These are phyloP conservation scores for Diaporthe citri DNA, from an alignment of 2,329 filamentous ascomycete genomes.

Conservation along the genomic window DNA sequence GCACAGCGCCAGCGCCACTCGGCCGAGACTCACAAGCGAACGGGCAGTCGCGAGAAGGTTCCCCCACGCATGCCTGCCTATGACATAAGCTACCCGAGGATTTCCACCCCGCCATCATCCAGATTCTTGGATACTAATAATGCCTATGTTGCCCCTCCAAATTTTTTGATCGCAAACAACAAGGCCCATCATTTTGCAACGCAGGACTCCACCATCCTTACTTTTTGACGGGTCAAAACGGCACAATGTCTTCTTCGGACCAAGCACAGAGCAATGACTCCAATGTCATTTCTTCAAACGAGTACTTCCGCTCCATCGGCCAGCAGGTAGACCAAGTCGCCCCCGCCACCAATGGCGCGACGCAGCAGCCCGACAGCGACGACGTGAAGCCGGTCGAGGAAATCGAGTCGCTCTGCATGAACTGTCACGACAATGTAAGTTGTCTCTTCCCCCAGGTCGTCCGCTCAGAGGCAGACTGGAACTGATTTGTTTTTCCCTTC, in stretches of 20 bases:
- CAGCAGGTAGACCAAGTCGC: constrained; percentile 69
- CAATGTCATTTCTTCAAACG: constrained; percentile 55
- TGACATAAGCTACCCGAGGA: constrained; percentile 52
- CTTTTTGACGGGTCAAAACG: not conserved
- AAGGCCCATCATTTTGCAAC: constrained; percentile 13
- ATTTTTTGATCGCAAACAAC: constrained; percentile 44
- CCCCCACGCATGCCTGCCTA: constrained; percentile 43
- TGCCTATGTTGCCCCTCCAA: constrained; percentile 52
- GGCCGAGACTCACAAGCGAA: not conserved
- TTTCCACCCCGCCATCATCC: constrained; percentile 47
- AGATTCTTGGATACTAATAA: constrained; percentile 14
- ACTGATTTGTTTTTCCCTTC: not conserved
- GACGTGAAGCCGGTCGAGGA: constrained; percentile 72
- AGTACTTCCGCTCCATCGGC: constrained; percentile 74
- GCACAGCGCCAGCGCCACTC: not conserved
- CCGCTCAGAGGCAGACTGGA: not conserved
- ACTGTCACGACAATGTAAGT: constrained; percentile 81
- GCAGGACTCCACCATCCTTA: constrained; percentile 1
- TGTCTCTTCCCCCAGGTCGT: not conserved
- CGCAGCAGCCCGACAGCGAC: constrained; percentile 53
- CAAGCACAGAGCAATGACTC: constrained; percentile 49
- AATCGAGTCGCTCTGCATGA: constrained; percentile 88
- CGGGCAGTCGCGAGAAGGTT: constrained; percentile 42
- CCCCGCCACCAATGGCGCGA: constrained; percentile 51
- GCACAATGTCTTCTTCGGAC: constrained; percentile 43